Conservation (phyloP, 495 filamentous ascomycete genomes). For the Copromyces sp. region DNA sequence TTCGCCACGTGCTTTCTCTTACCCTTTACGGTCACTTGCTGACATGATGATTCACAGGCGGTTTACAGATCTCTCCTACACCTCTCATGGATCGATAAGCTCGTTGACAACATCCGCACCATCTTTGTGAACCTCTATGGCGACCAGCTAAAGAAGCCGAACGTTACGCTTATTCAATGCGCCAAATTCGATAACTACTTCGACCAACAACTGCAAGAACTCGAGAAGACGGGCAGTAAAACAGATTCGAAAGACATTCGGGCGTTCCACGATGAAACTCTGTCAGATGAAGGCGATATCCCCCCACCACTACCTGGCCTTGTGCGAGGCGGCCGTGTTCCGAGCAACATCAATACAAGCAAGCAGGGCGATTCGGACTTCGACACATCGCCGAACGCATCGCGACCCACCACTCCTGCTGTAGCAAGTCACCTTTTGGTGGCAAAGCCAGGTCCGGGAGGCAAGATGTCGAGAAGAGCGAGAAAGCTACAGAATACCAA, state of each 20-base stretch:
- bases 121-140: constrained; percentile 84
- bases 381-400: constrained; percentile 61
- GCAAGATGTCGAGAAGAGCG: constrained; percentile 68
- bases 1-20: background rate
- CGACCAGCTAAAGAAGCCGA: constrained; percentile 70
- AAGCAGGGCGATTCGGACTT: constrained; percentile 50
- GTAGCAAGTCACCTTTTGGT: constrained; percentile 53
- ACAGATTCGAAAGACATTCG: constrained; percentile 19
- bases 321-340: constrained; percentile 17
- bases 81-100: constrained; percentile 93
- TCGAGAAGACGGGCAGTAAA: constrained; percentile 47
- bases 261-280: constrained; percentile 32
- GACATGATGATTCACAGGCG: constrained; percentile 47
- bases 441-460: constrained; percentile 58
- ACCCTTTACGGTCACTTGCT: constrained; percentile 3
- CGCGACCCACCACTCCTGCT: constrained; percentile 68
- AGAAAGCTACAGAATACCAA: constrained; percentile 58
- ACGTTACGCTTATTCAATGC: constrained; percentile 64
- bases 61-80: constrained; percentile 94
- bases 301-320: constrained; percentile 36
- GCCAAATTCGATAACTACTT: constrained; percentile 86
- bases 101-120: constrained; percentile 85
- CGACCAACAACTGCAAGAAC: constrained; percentile 78
- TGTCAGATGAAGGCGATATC: constrained; percentile 27
- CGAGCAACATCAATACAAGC: constrained; percentile 4